Evolutionary conservation across 164 flowering plant species (phyloP).

Genomic region (Dillenia suffruticosa): DNA sequence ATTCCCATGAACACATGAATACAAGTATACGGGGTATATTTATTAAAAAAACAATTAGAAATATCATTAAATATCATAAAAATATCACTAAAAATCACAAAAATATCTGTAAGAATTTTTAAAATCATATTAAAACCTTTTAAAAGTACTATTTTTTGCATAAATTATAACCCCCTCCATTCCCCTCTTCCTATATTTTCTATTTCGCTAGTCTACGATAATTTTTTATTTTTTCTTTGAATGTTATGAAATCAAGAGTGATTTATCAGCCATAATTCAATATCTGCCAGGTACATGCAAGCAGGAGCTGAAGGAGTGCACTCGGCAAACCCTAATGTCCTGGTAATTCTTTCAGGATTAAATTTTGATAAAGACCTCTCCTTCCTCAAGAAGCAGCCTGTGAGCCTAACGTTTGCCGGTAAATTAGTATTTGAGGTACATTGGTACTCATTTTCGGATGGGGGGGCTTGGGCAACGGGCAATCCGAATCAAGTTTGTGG

Average conservation of each 20-base stretch:
- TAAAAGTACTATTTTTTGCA: no score
- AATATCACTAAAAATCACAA: no score
- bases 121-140: no score
- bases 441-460: slow-evolving; percentile 69
- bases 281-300: slow-evolving; percentile 60
- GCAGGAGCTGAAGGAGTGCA: slow-evolving; percentile 89
- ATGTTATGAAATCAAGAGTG: no score
- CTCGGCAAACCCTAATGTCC: slow-evolving; percentile 63
- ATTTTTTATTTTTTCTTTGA: not conserved
- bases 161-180: no score
- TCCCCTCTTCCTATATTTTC: not conserved
- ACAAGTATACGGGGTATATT: no score
- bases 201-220: no score
- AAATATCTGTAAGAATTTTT: no score
- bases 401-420: slow-evolving; percentile 44
- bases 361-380: slow-evolving; percentile 56
- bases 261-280: not conserved
- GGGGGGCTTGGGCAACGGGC: slow-evolving; percentile 47
- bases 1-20: no score
- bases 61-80: no score
- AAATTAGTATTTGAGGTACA: slow-evolving; percentile 73
- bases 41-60: no score
- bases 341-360: slow-evolving; percentile 73
- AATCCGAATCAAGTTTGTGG: slow-evolving; percentile 73
- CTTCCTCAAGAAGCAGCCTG: slow-evolving; percentile 36